Evolutionary conservation across 768 basidiomycete species (phyloP).

Genomic region (Xerocomus potaroensis): DNA sequence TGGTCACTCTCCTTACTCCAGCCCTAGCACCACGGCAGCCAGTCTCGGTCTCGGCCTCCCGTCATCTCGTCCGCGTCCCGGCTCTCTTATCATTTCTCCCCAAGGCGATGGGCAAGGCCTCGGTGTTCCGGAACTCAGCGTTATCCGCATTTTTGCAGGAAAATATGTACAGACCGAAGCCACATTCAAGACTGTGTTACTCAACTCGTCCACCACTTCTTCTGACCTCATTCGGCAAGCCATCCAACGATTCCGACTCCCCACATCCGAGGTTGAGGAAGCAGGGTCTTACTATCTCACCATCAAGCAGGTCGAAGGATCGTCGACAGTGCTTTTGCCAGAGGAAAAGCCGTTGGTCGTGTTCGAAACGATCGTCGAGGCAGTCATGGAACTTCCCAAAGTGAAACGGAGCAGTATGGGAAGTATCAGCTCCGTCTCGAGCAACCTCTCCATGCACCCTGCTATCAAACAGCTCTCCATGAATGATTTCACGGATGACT

Average conservation of each 20-base stretch:
- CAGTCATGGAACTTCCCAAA: constrained; percentile 75
- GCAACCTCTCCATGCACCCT: constrained; percentile 90
- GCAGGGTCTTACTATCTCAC: constrained; percentile 78
- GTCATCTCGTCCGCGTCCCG: constrained; percentile 60
- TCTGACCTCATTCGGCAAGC: constrained; percentile 87
- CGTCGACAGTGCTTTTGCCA: constrained; percentile 66
- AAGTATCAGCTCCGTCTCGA: constrained; percentile 90
- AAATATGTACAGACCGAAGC: constrained; percentile 88
- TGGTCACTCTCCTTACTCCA: constrained; percentile 38
- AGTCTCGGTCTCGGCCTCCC: constrained; percentile 48
- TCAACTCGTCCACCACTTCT: constrained; percentile 83
- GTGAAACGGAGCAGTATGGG: constrained; percentile 93
- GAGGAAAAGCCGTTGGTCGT: constrained; percentile 82
- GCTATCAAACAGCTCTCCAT: constrained; percentile 92
- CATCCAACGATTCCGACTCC: constrained; percentile 88
- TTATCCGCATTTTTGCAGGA: constrained; percentile 95
- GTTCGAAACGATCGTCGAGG: constrained; percentile 81
- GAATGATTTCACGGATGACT: constrained; percentile 98
- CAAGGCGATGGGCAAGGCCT: constrained; percentile 57
- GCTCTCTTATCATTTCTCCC: constrained; percentile 69
- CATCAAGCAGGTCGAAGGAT: constrained; percentile 89
- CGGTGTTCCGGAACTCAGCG: constrained; percentile 79
- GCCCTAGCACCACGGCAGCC: constrained; percentile 37
- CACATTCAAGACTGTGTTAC: constrained; percentile 95
- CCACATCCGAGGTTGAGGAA: constrained; percentile 49